Conservation (phyloP, 176 grass and related monocot species). For the Ensete ventricosum region DNA sequence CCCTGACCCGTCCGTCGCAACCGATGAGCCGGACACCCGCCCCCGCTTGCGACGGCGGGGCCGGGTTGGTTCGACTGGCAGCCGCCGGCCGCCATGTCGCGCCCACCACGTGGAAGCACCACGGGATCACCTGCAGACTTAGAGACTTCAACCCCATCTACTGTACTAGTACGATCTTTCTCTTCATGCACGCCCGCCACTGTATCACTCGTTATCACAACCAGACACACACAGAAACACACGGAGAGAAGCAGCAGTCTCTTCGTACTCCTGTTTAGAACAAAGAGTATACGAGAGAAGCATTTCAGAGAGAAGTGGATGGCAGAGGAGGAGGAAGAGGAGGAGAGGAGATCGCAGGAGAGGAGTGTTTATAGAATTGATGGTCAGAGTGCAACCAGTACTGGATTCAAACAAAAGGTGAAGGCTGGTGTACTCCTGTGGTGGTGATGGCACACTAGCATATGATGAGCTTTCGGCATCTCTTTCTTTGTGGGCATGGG, state of each 20-base stretch:
- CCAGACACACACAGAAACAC: no score
- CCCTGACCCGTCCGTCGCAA: constrained; percentile 42
- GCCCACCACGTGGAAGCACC: constrained; percentile 42
- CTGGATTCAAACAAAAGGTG: background rate
- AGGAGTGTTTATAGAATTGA: constrained; percentile 7
- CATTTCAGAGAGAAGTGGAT: background rate
- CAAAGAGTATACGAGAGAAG: background rate
- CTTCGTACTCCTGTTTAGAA: no score
- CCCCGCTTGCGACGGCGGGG: background rate
- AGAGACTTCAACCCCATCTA: constrained; percentile 63
- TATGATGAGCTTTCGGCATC: background rate
- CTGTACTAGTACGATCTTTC: background rate
- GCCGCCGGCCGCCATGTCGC: constrained; percentile 26
- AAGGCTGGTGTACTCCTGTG: background rate
- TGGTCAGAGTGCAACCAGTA: background rate
- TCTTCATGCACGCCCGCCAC: background rate
- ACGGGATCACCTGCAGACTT: constrained; percentile 37
- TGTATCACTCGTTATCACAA: no score
- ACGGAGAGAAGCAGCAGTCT: no score
- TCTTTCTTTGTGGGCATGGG: background rate
- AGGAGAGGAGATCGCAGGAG: no score
- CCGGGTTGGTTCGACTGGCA: constrained; percentile 14
- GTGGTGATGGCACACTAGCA: background rate
- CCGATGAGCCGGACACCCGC: constrained; percentile 38
- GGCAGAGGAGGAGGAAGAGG: background rate